These are phyloP conservation scores for Diaporthe velutina DNA, from an alignment of 2,329 filamentous ascomycete species.

Conservation along the genomic window DNA sequence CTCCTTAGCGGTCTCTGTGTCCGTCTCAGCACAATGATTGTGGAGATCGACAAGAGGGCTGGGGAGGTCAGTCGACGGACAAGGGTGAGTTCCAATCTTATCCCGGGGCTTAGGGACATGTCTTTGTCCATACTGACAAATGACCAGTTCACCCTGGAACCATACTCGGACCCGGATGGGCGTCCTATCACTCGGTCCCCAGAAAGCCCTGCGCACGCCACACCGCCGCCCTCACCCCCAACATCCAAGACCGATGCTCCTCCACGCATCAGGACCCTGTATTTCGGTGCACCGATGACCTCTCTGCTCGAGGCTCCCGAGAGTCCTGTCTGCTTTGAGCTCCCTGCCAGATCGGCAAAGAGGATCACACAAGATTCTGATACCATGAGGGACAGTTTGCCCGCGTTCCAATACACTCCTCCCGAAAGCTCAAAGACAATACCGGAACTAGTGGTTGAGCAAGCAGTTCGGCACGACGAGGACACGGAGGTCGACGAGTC, in stretches of 20 bases:
- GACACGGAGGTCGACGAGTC: constrained; percentile 26
- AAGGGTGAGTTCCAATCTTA: constrained; percentile 66
- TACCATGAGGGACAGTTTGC: constrained; percentile 46
- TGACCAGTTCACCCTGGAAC: constrained; percentile 38
- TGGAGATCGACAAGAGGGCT: constrained; percentile 88
- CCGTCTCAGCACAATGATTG: constrained; percentile 81
- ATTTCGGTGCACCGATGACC: constrained; percentile 42
- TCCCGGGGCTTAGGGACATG: constrained; percentile 33
- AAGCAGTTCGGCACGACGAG: constrained; percentile 13
- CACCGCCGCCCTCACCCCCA: constrained; percentile 39
- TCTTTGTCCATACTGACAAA: constrained; percentile 36
- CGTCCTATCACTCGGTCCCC: constrained; percentile 34
- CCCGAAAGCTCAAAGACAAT: constrained; percentile 39
- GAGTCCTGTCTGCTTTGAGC: constrained; percentile 42
- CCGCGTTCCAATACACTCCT: constrained; percentile 47
- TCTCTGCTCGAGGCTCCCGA: constrained; percentile 38
- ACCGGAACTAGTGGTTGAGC: constrained; percentile 35
- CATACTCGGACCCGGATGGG: constrained; percentile 35
- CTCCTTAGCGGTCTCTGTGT: constrained; percentile 77
- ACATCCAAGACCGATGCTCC: constrained; percentile 38
- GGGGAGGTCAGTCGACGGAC: constrained; percentile 85
- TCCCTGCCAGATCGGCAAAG: constrained; percentile 34
- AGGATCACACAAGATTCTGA: constrained; percentile 43
- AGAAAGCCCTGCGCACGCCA: constrained; percentile 38
- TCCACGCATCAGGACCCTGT: constrained; percentile 46